Evolutionary conservation across 495 filamentous ascomycete species (phyloP).

Genomic region (Aspergillus taichungensis): DNA sequence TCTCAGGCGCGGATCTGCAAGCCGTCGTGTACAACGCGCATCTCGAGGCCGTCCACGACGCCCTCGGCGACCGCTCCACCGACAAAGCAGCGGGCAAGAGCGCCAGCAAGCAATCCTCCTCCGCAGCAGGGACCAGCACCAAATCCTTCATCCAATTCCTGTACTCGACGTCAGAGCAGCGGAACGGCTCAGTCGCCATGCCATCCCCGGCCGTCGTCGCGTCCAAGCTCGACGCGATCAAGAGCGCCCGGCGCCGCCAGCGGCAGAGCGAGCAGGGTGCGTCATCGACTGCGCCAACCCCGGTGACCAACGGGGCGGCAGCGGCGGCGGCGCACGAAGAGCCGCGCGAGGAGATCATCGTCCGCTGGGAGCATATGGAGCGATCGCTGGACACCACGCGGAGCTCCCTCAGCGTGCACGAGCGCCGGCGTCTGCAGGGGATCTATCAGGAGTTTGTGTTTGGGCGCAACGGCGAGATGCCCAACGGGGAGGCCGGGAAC

Average conservation of each 20-base stretch:
- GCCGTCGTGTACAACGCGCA: constrained; percentile 94
- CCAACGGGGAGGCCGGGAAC: constrained; percentile 75
- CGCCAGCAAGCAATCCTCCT: constrained; percentile 11
- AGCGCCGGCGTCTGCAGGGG: constrained; percentile 59
- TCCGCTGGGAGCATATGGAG: constrained; percentile 79
- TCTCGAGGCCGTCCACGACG: constrained; percentile 90
- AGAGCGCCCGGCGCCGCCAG: constrained; percentile 53
- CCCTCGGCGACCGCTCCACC: constrained; percentile 58
- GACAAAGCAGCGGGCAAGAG: constrained; percentile 29
- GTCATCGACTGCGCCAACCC: constrained; percentile 9
- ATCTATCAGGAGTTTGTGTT: constrained; percentile 92
- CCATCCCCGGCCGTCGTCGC: constrained; percentile 61
- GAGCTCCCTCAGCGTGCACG: constrained; percentile 68
- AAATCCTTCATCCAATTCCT: constrained; percentile 70
- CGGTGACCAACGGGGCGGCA: constrained; percentile 19
- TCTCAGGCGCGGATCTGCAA: constrained; percentile 89
- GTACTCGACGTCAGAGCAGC: constrained; percentile 54
- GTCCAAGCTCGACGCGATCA: constrained; percentile 66
- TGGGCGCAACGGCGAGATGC: constrained; percentile 89
- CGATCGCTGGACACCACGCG: constrained; percentile 69
- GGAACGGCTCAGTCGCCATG: constrained; percentile 35
- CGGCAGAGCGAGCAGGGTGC: constrained; percentile 42
- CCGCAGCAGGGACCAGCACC: constrained; percentile 24
- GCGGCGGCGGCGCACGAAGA: constrained; percentile 17
- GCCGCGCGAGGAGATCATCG: constrained; percentile 61